These are phyloP conservation scores for Paecilomyces sp. DNA, from an alignment of 2,329 filamentous ascomycete genomes.

Conservation along the genomic window DNA sequence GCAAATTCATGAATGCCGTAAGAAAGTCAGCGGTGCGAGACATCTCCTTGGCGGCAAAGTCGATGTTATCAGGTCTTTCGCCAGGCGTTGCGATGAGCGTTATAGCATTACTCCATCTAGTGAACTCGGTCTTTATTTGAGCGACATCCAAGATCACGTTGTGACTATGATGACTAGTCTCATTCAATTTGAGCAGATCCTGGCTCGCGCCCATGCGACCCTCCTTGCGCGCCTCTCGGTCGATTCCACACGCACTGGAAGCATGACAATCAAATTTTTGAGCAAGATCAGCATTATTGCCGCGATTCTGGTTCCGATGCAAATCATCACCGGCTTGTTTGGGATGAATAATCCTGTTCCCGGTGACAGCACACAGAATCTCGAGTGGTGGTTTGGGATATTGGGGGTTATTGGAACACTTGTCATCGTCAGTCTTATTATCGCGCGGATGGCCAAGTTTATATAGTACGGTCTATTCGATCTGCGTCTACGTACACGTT, in stretches of 20 bases:
- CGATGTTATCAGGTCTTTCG: constrained; percentile 89
- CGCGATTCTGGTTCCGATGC: constrained; percentile 84
- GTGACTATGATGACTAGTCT: constrained; percentile 96
- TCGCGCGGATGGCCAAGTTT: constrained; percentile 23
- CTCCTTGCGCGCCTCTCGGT: constrained; percentile 88
- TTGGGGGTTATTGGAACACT: constrained; percentile 28
- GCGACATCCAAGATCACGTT: constrained; percentile 95
- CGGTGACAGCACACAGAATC: constrained; percentile 16
- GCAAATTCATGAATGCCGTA: constrained; percentile 77
- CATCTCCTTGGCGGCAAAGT: constrained; percentile 88
- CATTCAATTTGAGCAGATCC: constrained; percentile 89
- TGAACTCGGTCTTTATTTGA: constrained; percentile 87
- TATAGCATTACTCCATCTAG: constrained; percentile 85
- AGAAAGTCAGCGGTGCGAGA: constrained; percentile 84
- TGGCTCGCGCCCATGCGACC: constrained; percentile 83
- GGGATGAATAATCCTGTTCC: constrained; percentile 40
- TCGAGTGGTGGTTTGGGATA: constrained; percentile 37
- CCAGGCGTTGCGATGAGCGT: constrained; percentile 92
- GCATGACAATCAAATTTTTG: constrained; percentile 72
- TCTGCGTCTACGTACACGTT: background rate
- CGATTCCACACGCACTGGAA: constrained; percentile 79
- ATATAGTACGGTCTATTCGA: background rate
- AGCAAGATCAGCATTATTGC: constrained; percentile 88
- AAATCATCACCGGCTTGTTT: constrained; percentile 62
- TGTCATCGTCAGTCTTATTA: constrained; percentile 15